Evolutionary conservation across 164 flowering plant genomes (phyloP).

Genomic region (Aristolochia contorta): DNA sequence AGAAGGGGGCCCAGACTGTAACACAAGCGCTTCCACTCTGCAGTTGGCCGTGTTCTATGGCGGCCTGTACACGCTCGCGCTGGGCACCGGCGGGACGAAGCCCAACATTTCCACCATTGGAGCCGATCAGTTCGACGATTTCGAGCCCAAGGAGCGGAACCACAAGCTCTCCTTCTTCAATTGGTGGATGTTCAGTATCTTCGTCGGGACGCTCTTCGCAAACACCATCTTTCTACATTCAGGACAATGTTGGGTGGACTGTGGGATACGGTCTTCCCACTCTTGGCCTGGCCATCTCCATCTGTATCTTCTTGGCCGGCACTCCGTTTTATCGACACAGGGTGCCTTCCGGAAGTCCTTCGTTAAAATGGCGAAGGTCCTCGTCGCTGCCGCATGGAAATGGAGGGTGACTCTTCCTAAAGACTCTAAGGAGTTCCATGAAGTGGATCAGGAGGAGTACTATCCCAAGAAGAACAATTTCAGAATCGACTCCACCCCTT

Average conservation of each 20-base stretch:
- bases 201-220: constrained; percentile 49
- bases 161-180: constrained; percentile 61
- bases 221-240: constrained; percentile 50
- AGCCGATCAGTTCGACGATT: constrained; percentile 57
- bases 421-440: constrained; percentile 44
- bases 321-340: constrained; percentile 45
- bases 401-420: constrained; percentile 24
- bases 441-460: constrained; percentile 30
- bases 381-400: constrained; percentile 42
- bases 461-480: constrained; percentile 15
- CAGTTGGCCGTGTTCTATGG: constrained; percentile 44
- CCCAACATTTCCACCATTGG: constrained; percentile 69
- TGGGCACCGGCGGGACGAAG: constrained; percentile 61
- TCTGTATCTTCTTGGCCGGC: constrained; percentile 35
- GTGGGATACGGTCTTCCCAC: constrained; percentile 47
- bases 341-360: constrained; percentile 40
- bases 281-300: constrained; percentile 26
- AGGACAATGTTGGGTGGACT: constrained; percentile 45
- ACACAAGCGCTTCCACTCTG: constrained; percentile 21
- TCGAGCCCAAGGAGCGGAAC: constrained; percentile 39
- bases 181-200: constrained; percentile 56
- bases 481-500: constrained; percentile 35
- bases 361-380: constrained; percentile 30
- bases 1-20: constrained; percentile 35
- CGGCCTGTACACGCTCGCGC: constrained; percentile 43